Conservation (phyloP, 2,329 filamentous ascomycete species). For the Leptographium flavum region DNA sequence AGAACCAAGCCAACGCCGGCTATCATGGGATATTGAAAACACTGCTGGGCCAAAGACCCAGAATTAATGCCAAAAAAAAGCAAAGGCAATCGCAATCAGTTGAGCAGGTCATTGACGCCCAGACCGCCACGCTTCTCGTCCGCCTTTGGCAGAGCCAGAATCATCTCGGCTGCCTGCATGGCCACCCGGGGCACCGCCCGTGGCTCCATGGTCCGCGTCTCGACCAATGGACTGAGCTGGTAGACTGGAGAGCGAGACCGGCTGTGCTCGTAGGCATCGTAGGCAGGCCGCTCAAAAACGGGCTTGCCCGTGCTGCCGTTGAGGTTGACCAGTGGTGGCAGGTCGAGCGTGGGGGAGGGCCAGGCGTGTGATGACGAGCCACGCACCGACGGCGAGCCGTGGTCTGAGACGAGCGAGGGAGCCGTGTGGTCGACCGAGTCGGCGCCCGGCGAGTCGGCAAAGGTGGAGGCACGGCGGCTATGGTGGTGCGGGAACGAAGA, state of each 20-base stretch:
- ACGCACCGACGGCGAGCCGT: conserved; percentile 44
- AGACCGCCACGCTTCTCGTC: background rate
- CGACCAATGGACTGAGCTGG: background rate
- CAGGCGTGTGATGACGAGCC: conserved; percentile 19
- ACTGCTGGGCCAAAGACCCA: background rate
- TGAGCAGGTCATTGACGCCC: background rate
- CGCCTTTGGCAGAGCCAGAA: background rate
- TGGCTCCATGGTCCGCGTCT: too few species aligned
- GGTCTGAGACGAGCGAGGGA: conserved; percentile 59
- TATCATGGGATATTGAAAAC: background rate
- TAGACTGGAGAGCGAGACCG: too few species aligned
- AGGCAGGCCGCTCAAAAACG: background rate
- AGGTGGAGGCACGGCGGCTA: background rate
- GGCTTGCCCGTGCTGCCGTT: background rate
- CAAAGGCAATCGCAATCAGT: background rate
- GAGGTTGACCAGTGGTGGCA: conserved; percentile 21
- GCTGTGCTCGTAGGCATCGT: background rate
- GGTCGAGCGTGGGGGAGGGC: conserved; percentile 21
- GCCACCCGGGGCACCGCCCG: too few species aligned
- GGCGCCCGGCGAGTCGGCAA: background rate
- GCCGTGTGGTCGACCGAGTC: conserved; percentile 21
- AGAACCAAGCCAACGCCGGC: background rate
- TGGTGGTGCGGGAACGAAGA: background rate
- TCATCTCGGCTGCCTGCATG: background rate
- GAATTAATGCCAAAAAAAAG: background rate